Conservation (phyloP, 192 early-diverging fungal species). For the Entomortierella beljakovae region DNA sequence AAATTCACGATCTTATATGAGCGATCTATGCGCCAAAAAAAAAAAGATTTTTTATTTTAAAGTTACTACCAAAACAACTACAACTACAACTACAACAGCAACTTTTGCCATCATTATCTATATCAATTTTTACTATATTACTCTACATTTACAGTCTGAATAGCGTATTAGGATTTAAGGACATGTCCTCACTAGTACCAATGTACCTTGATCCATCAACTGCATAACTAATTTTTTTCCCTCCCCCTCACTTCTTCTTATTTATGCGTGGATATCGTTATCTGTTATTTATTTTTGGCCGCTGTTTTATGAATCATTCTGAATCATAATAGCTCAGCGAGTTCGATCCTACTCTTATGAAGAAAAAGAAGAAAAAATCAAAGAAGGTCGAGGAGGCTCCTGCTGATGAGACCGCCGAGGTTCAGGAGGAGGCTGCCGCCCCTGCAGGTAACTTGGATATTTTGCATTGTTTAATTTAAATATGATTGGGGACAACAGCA, state of each 20-base stretch:
- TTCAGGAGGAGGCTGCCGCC: slow-evolving; percentile 10
- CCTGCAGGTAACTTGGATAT: slow-evolving; percentile 4
- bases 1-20: no score
- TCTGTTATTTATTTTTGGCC: no score
- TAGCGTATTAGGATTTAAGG: background rate
- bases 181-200: background rate
- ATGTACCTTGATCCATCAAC: background rate
- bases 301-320: background rate
- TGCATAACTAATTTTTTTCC: background rate
- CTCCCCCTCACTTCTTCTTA: background rate
- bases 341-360: slow-evolving; percentile 15
- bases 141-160: background rate
- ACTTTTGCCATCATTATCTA: no score
- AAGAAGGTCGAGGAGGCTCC: slow-evolving; percentile 20
- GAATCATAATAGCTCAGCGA: slow-evolving; percentile 1
- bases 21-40: no score
- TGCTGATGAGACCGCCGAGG: slow-evolving; percentile 13
- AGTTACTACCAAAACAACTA: no score
- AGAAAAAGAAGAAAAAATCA: slow-evolving; percentile 29
- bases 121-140: no score
- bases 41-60: no score
- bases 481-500: slow-evolving; percentile 2
- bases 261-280: no score
- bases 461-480: background rate
- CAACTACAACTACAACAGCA: no score